A percentile compares a stretch with the other conserved stretches of the same genome.
phyloP scores from a whole-genome alignment of 139 green algal genomes.

The Coccomyxa sp. region DNA sequence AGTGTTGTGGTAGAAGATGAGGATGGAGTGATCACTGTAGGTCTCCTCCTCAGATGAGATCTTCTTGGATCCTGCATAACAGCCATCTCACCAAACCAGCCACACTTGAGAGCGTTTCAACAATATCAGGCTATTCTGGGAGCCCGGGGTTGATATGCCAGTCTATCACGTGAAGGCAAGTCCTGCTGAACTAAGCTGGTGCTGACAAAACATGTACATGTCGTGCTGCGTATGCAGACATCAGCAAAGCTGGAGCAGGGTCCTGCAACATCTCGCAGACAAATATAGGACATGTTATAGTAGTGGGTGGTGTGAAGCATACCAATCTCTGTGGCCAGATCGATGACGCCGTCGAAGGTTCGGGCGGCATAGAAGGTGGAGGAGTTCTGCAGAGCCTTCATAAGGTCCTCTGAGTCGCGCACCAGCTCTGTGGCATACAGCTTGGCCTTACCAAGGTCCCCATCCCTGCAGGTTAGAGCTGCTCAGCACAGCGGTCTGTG shows the following conservation, averaged over 20 bases:
- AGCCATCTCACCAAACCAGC: too few species aligned
- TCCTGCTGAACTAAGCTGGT: too few species aligned
- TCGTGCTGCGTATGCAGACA: too few species aligned
- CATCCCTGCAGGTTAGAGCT: too few species aligned
- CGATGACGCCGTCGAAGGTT: not conserved
- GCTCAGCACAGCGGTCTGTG: too few species aligned
- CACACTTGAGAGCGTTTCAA: too few species aligned
- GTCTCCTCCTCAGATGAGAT: conserved; percentile 37
- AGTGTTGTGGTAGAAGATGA: conserved; percentile 42
- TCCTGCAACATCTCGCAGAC: too few species aligned
- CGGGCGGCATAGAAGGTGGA: not conserved
- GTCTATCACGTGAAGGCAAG: not conserved
- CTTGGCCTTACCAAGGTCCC: conserved; percentile 7
- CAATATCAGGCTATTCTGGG: too few species aligned
- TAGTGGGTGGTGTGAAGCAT: not conserved
- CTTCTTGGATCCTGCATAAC: conserved; percentile 27
- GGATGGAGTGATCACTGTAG: conserved; percentile 23
- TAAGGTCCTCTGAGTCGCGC: not conserved
- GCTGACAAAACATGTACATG: too few species aligned
- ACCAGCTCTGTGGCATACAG: conserved; percentile 21
- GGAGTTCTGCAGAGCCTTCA: not conserved
- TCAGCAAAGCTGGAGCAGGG: too few species aligned
- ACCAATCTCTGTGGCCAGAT: not conserved
- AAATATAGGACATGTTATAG: too few species aligned
- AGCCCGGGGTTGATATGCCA: too few species aligned